phyloP scores from a whole-genome alignment of 345 rosid species.

The Reutealis trisperma region DNA sequence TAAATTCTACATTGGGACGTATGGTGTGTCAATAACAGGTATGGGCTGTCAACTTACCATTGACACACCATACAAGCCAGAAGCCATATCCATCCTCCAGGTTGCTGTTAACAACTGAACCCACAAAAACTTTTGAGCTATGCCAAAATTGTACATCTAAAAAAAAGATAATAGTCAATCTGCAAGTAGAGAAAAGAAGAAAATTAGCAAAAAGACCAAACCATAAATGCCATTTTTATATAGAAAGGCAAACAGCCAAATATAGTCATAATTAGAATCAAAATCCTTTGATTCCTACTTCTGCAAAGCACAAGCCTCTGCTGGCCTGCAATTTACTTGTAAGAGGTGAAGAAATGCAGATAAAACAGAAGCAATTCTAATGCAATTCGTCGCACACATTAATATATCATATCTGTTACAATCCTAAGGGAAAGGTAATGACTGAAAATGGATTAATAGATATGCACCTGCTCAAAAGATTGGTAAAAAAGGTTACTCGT shows the following conservation, averaged over 20 bases:
- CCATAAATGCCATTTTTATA: too few species aligned
- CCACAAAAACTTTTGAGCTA: too few species aligned
- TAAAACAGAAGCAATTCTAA: background rate
- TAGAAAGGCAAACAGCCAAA: background rate
- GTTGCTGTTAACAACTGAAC: slow-evolving; percentile 7
- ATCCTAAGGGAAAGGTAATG: too few species aligned
- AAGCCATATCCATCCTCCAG: background rate
- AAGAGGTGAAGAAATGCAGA: background rate
- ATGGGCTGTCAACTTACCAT: too few species aligned
- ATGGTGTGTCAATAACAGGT: too few species aligned
- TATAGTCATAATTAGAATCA: background rate
- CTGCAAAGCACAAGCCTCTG: background rate
- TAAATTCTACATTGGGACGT: too few species aligned
- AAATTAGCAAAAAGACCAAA: background rate
- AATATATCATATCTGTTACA: background rate
- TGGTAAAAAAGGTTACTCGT: background rate
- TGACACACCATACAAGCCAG: too few species aligned
- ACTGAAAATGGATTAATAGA: background rate
- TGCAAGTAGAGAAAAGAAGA: background rate
- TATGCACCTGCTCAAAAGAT: background rate
- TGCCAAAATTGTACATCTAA: too few species aligned
- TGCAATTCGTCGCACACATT: too few species aligned
- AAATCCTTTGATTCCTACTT: too few species aligned
- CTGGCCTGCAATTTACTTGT: background rate
- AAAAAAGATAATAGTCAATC: background rate